phyloP scores from a whole-genome alignment of 257 asterid genomes.

The Salvia miltiorrhiza region DNA sequence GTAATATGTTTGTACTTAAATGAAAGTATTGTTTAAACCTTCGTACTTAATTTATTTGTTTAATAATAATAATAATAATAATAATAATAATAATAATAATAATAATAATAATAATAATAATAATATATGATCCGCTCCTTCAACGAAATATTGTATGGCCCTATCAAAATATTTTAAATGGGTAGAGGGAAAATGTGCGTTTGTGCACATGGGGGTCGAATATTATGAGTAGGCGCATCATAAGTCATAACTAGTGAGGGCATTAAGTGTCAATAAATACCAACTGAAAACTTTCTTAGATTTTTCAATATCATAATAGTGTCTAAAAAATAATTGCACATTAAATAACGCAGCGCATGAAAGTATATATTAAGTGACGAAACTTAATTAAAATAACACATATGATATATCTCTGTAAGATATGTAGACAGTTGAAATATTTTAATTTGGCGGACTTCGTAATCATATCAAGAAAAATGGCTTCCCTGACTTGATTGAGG shows the following conservation, averaged over 20 bases:
- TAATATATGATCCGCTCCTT: not conserved
- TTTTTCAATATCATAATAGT: slow-evolving; percentile 3
- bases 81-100: too few relatives aligned
- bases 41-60: too few relatives aligned
- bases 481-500: not conserved
- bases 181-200: slow-evolving; percentile 2
- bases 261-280: slow-evolving; percentile 21
- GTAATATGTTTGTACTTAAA: too few relatives aligned
- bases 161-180: not conserved
- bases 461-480: slow-evolving; percentile 10
- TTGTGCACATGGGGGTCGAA: slow-evolving; percentile 17
- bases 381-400: not conserved
- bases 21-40: too few relatives aligned
- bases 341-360: not conserved
- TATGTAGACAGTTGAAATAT: not conserved
- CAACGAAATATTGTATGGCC: not conserved
- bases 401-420: not conserved
- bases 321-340: not conserved
- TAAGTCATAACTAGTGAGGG: slow-evolving; percentile 10
- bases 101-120: too few relatives aligned
- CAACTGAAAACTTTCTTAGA: not conserved
- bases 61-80: too few relatives aligned
- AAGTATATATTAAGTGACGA: not conserved
- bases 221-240: slow-evolving; percentile 10
- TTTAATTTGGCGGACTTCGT: not conserved